Conservation (phyloP, 2,329 filamentous ascomycete species). For the Gaeumannomyces tritici region DNA sequence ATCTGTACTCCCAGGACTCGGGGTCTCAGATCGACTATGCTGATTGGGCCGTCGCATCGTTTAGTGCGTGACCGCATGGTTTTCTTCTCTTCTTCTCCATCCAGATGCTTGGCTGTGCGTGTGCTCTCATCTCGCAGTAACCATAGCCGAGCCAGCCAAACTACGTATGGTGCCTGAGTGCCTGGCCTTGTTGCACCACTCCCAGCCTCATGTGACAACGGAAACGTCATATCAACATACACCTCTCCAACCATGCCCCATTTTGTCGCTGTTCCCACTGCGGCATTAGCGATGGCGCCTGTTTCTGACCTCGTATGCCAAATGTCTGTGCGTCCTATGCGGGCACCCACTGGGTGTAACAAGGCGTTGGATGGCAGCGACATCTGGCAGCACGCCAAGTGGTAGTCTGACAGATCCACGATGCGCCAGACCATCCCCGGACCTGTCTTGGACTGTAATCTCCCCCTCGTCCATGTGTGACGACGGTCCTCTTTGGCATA, state of each 20-base stretch:
- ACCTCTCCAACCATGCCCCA: no score
- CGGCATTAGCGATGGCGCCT: background rate
- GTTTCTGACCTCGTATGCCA: background rate
- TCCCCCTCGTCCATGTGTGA: background rate
- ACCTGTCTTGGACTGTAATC: conserved; percentile 4
- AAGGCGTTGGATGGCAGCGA: background rate
- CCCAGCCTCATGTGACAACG: background rate
- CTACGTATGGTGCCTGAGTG: background rate
- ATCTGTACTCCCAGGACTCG: background rate
- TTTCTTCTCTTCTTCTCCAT: background rate
- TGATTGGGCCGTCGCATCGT: background rate
- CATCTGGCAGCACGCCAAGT: background rate
- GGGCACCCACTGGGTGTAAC: background rate
- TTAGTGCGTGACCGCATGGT: background rate
- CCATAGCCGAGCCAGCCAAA: background rate
- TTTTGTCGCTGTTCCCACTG: background rate
- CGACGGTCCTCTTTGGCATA: background rate
- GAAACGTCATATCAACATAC: background rate
- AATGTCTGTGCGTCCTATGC: background rate
- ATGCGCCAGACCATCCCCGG: conserved; percentile 1
- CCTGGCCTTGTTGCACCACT: background rate
- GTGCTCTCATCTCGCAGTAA: background rate
- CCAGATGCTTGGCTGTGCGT: background rate
- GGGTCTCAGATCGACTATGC: background rate
- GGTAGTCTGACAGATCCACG: conserved; percentile 3